Evolutionary conservation across 1,284 basidiomycete species (phyloP).

Genomic region (Volvariella surrecta): DNA sequence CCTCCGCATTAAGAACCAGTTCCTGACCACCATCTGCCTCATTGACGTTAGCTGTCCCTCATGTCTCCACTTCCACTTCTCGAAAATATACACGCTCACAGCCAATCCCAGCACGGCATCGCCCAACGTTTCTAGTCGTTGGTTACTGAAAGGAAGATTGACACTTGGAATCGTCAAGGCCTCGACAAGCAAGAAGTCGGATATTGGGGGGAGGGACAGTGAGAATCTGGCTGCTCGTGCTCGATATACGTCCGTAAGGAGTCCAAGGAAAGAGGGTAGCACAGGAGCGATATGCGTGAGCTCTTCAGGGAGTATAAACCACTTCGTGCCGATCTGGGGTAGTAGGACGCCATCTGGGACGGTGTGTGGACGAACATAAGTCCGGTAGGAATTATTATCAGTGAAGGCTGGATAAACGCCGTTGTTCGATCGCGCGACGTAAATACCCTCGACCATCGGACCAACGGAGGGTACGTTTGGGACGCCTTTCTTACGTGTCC

Average conservation of each 20-base stretch:
- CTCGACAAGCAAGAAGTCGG: conserved; percentile 51
- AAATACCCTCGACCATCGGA: conserved; percentile 46
- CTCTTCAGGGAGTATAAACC: neutral
- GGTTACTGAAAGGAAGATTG: conserved; percentile 61
- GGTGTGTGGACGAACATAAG: conserved; percentile 20
- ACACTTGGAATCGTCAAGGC: conserved; percentile 67
- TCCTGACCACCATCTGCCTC: conserved; percentile 57
- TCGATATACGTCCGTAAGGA: conserved; percentile 59
- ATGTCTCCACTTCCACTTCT: conserved; percentile 64
- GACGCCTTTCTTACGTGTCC: conserved; percentile 36
- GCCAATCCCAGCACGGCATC: conserved; percentile 76
- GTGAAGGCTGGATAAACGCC: conserved; percentile 26
- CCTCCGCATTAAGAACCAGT: conserved; percentile 56
- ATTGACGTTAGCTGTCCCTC: conserved; percentile 72
- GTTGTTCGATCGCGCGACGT: conserved; percentile 31
- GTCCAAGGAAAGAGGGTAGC: conserved; percentile 53
- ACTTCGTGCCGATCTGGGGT: conserved; percentile 33
- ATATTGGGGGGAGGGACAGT: conserved; percentile 52
- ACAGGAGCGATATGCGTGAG: neutral
- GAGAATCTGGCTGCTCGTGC: conserved; percentile 36
- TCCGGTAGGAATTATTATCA: conserved; percentile 8
- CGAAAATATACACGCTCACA: conserved; percentile 68
- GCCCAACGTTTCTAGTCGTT: conserved; percentile 77
- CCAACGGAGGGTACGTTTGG: conserved; percentile 42
- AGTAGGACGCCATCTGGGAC: conserved; percentile 31